Percentiles rank a stretch among this genome's conserved stretches.
Conservation (phyloP, 257 asterid genomes). For the Nicotiana paniculata region DNA sequence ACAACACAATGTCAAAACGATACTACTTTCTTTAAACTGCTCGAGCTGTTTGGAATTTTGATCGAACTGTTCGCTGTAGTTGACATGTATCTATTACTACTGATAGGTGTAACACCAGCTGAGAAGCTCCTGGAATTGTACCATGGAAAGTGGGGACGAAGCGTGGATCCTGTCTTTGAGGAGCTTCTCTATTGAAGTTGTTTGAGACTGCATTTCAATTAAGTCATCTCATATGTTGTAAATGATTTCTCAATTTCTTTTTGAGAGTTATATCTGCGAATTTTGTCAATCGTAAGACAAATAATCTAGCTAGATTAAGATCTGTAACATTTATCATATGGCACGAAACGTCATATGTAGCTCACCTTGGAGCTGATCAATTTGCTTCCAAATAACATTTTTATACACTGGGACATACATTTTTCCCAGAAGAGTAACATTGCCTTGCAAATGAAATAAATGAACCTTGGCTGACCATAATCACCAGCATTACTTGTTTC, state of each 20-base stretch:
- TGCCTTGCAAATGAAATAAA: neutral
- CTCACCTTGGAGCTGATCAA: neutral
- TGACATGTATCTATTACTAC: neutral
- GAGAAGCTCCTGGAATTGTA: conserved; percentile 83
- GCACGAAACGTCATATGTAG: neutral
- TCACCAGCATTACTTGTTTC: neutral
- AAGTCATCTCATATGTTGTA: neutral
- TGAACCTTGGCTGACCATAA: neutral
- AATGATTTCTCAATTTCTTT: conserved; percentile 3
- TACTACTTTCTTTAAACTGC: neutral
- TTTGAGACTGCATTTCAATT: neutral
- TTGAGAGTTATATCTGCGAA: neutral
- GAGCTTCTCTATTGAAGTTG: conserved; percentile 60
- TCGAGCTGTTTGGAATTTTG: neutral
- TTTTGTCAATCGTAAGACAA: neutral
- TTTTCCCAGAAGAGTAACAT: neutral
- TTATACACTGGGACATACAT: neutral
- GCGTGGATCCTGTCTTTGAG: conserved; percentile 77
- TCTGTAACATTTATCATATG: neutral
- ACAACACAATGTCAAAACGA: neutral
- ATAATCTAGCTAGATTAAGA: neutral
- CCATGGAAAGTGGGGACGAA: conserved; percentile 88
- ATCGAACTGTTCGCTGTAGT: neutral
- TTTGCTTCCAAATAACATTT: neutral
- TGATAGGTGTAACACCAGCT: conserved; percentile 82